phyloP scores from a whole-genome alignment of 345 rosid species.

The Citrus hindsii region DNA sequence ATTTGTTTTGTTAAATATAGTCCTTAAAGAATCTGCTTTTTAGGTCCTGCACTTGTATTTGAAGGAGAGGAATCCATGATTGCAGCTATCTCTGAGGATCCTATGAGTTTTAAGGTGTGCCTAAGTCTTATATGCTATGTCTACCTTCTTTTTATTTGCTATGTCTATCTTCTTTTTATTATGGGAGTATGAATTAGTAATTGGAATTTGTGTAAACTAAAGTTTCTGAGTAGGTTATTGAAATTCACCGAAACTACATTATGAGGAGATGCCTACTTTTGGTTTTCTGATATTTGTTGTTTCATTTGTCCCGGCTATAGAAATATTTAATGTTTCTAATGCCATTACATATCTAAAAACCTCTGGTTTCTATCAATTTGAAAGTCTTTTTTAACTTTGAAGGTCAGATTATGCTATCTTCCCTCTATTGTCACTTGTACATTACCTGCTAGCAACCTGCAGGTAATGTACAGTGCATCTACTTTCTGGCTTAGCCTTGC shows the following conservation, averaged over 20 bases:
- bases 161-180: neutral
- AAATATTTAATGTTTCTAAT: too few species aligned
- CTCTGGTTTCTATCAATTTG: neutral
- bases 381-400: neutral
- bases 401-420: neutral
- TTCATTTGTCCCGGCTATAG: neutral
- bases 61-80: conserved; percentile 98
- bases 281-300: neutral
- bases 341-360: neutral
- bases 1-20: conserved; percentile 4
- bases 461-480: neutral
- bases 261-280: neutral
- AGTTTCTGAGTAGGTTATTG: neutral
- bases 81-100: conserved; percentile 75
- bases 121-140: neutral
- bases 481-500: neutral
- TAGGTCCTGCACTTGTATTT: conserved; percentile 98
- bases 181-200: neutral
- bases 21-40: conserved; percentile 15
- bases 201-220: neutral
- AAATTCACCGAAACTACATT: neutral
- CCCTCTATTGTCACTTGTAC: neutral
- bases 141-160: neutral
- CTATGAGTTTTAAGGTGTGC: conserved; percentile 75
- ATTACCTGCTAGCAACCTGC: neutral